These are phyloP conservation scores for Primulina tabacum DNA, from an alignment of 257 asterid species.

Conservation along the genomic window DNA sequence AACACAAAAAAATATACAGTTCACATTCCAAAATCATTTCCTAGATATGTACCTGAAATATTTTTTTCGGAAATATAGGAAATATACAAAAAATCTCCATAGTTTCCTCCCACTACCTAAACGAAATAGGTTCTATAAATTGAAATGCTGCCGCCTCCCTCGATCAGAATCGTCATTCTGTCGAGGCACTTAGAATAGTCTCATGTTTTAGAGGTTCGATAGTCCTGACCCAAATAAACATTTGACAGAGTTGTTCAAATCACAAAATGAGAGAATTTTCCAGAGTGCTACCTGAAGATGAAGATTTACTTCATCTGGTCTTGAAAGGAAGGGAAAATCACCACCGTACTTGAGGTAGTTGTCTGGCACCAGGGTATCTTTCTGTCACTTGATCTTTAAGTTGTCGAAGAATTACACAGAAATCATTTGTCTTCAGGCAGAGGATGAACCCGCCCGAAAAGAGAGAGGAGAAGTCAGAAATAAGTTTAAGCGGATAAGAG, in stretches of 20 bases:
- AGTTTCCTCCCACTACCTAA: background rate
- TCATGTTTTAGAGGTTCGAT: background rate
- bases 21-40: too few species aligned
- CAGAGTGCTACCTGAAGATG: constrained; percentile 88
- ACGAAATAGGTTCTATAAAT: background rate
- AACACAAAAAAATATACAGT: too few species aligned
- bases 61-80: too few species aligned
- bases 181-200: background rate
- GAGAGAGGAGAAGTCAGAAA: background rate
- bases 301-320: constrained; percentile 94
- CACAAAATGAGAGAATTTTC: background rate
- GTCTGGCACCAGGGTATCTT: constrained; percentile 92
- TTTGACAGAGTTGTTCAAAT: background rate
- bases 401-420: constrained; percentile 74
- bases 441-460: constrained; percentile 21
- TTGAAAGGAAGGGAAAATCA: constrained; percentile 92
- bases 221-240: background rate
- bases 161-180: constrained; percentile 1
- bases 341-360: constrained; percentile 81
- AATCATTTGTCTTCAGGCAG: constrained; percentile 80
- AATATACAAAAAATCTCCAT: too few species aligned
- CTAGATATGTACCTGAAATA: background rate
- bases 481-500: background rate
- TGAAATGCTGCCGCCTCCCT: background rate
- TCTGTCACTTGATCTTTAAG: constrained; percentile 85